Evolutionary conservation across 2,329 filamentous ascomycete genomes (phyloP).

Genomic region (Volutella citrinella): DNA sequence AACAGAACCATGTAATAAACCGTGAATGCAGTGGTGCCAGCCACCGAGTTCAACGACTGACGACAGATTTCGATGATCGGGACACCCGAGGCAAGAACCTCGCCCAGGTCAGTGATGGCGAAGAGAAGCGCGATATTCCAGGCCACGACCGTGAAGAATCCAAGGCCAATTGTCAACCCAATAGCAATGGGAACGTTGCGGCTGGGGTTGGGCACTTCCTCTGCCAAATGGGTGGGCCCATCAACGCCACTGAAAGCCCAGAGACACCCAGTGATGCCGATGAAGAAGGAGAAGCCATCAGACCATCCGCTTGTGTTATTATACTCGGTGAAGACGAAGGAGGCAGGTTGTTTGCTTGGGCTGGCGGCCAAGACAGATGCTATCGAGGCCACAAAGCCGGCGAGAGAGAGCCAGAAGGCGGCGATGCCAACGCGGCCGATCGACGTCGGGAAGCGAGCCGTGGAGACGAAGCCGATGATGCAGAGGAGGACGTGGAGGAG

Average conservation of each 20-base stretch:
- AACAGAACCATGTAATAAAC: constrained; percentile 25
- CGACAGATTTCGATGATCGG: constrained; percentile 24
- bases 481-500: constrained; percentile 21
- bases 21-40: constrained; percentile 23
- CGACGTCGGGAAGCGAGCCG: constrained; percentile 17
- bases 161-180: constrained; percentile 19
- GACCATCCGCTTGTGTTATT: constrained; percentile 22
- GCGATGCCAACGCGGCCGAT: constrained; percentile 21
- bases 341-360: constrained; percentile 14
- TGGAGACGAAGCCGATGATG: constrained; percentile 18
- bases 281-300: constrained; percentile 22
- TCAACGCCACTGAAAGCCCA: constrained; percentile 23
- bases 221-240: constrained; percentile 19
- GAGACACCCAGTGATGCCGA: constrained; percentile 20
- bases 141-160: constrained; percentile 17
- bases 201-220: constrained; percentile 24
- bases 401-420: constrained; percentile 19
- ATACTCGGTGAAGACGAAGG: constrained; percentile 19
- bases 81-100: constrained; percentile 18
- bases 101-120: constrained; percentile 20
- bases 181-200: constrained; percentile 24
- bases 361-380: constrained; percentile 18
- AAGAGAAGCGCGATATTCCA: constrained; percentile 26
- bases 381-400: constrained; percentile 22
- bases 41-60: constrained; percentile 19